phyloP scores from a whole-genome alignment of 371 early-diverging fungal species.

The Umbelopsis sp. region DNA sequence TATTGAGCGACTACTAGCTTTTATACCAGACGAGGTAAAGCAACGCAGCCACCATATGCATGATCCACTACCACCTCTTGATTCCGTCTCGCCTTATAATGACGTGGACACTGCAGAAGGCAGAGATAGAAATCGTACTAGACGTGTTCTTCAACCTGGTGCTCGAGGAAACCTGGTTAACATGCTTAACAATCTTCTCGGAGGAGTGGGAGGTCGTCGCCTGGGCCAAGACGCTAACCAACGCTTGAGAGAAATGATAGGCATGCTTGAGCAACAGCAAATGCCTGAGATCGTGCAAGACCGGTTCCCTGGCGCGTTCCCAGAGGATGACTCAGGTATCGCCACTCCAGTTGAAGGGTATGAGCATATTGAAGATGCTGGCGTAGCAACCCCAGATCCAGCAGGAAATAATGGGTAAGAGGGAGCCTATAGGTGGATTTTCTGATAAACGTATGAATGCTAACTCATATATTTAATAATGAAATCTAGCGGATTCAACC shows the following conservation, averaged over 20 bases:
- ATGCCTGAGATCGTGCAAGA: slow-evolving; percentile 28
- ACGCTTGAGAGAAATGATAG: slow-evolving; percentile 31
- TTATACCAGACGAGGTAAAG: slow-evolving; percentile 58
- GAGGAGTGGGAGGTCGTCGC: slow-evolving; percentile 18
- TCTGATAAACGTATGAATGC: background rate
- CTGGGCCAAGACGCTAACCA: slow-evolving; percentile 17
- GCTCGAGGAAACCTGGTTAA: slow-evolving; percentile 25
- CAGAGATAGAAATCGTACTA: background rate
- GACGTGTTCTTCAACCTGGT: slow-evolving; percentile 6
- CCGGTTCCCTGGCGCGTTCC: slow-evolving; percentile 47
- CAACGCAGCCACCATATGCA: slow-evolving; percentile 64
- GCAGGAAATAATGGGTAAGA: slow-evolving; percentile 29
- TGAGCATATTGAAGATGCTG: slow-evolving; percentile 22
- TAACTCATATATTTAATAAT: background rate
- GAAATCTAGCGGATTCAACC: background rate
- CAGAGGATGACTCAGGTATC: slow-evolving; percentile 28
- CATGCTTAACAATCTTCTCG: slow-evolving; percentile 28
- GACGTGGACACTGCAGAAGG: slow-evolving; percentile 31
- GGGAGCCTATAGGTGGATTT: background rate
- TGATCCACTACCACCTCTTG: slow-evolving; percentile 77
- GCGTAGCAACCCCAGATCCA: slow-evolving; percentile 17
- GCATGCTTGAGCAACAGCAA: slow-evolving; percentile 34
- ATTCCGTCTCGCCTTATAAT: slow-evolving; percentile 50
- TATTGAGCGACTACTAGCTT: slow-evolving; percentile 56
- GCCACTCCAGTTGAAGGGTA: slow-evolving; percentile 17